Conservation (phyloP, 345 rosid species). For the Barbarea vulgaris region DNA sequence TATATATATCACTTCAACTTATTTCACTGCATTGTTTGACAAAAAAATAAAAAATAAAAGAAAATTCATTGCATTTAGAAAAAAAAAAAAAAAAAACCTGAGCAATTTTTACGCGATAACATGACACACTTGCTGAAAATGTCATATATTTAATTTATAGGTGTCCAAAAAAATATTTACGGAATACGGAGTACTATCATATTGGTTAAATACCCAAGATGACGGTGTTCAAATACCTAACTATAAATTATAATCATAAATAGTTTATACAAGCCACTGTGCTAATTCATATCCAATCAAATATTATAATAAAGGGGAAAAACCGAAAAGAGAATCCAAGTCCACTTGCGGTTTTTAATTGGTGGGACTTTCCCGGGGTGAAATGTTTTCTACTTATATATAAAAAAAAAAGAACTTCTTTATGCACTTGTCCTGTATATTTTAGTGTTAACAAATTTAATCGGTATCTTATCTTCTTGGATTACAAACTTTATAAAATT, state of each 20-base stretch:
- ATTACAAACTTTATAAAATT: background rate
- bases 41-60: too few species aligned
- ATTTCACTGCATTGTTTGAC: too few species aligned
- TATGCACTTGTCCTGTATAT: background rate
- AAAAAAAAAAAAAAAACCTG: too few species aligned
- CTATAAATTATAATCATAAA: background rate
- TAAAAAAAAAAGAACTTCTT: too few species aligned
- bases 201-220: conserved; percentile 5
- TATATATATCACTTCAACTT: background rate
- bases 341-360: conserved; percentile 24
- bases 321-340: background rate
- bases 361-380: conserved; percentile 14
- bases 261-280: background rate
- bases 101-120: background rate
- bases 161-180: background rate
- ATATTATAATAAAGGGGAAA: background rate
- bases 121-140: background rate
- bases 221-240: background rate
- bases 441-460: background rate
- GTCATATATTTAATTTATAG: background rate
- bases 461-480: background rate
- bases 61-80: too few species aligned
- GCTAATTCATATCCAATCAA: background rate
- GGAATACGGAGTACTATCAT: background rate
- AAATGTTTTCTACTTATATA: conserved; percentile 2